phyloP scores from a whole-genome alignment of 2,329 filamentous ascomycete species.

The Aphanocladium album region DNA sequence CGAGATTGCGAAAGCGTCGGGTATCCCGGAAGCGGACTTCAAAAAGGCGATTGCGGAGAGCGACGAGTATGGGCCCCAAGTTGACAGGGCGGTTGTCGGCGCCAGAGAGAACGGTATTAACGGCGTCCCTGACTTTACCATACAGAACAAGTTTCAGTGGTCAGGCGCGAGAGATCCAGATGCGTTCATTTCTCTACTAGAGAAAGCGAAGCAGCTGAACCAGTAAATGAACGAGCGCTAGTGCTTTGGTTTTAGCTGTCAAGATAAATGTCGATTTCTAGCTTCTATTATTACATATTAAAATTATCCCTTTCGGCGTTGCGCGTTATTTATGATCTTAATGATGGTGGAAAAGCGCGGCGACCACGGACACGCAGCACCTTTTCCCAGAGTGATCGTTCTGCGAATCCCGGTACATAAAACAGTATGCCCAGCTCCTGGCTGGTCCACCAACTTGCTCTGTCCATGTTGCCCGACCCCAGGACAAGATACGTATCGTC shows the following conservation, averaged over 20 bases:
- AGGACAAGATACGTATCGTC: conserved; percentile 64
- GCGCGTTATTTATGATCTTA: not conserved
- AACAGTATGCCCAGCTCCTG: conserved; percentile 72
- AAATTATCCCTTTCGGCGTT: not conserved
- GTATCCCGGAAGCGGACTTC: conserved; percentile 40
- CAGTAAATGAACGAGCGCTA: not conserved
- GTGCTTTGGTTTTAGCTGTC: no score
- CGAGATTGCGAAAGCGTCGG: conserved; percentile 31
- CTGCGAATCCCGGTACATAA: conserved; percentile 35
- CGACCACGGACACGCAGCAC: conserved; percentile 31
- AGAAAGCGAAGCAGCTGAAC: conserved; percentile 39
- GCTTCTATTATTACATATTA: not conserved
- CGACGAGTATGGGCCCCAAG: conserved; percentile 42
- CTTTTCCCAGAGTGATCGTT: conserved; percentile 33
- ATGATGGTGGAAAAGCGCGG: not conserved
- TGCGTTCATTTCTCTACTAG: conserved; percentile 62
- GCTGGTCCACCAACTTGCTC: conserved; percentile 81
- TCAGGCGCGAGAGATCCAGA: conserved; percentile 64
- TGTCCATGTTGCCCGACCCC: conserved; percentile 79
- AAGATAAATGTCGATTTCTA: not conserved
- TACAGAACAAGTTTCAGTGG: conserved; percentile 63
- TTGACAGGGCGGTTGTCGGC: conserved; percentile 26
- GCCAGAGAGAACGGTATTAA: conserved; percentile 37
- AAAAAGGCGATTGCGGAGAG: conserved; percentile 34
- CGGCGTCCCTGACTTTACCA: conserved; percentile 68